Percentiles rank a stretch among this genome's conserved stretches.
These are phyloP conservation scores for Lithohypha guttulata DNA, from an alignment of 2,329 filamentous ascomycete genomes.

Conservation along the genomic window DNA sequence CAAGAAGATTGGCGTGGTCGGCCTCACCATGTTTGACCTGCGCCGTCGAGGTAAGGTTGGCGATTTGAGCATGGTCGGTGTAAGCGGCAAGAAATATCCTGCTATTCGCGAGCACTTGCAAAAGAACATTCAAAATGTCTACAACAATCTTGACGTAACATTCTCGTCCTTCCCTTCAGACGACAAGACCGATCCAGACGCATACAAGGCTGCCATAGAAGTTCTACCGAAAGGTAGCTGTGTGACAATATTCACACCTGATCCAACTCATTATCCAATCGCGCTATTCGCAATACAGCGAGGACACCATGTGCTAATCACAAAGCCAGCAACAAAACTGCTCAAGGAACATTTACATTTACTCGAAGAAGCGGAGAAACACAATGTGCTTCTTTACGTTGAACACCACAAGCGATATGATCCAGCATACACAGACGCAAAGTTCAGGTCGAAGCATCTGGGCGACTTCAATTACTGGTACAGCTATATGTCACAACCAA, in stretches of 20 bases:
- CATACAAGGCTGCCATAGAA: conserved; percentile 84
- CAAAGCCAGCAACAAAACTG: conserved; percentile 83
- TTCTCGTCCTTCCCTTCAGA: conserved; percentile 76
- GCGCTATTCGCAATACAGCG: conserved; percentile 84
- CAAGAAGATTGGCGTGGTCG: conserved; percentile 93
- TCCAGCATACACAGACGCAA: conserved; percentile 79
- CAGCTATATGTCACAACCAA: conserved; percentile 89
- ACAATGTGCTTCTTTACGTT: conserved; percentile 80
- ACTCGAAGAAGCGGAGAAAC: conserved; percentile 57
- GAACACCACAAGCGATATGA: conserved; percentile 97
- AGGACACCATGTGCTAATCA: conserved; percentile 81
- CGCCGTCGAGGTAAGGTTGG: conserved; percentile 79
- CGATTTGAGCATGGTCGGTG: conserved; percentile 78
- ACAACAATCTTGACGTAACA: conserved; percentile 79
- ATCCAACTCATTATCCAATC: conserved; percentile 86
- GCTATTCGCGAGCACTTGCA: conserved; percentile 82
- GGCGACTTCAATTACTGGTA: conserved; percentile 99
- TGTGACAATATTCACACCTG: conserved; percentile 92
- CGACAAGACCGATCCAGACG: conserved; percentile 59
- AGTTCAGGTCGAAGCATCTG: conserved; percentile 54
- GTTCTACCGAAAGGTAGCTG: conserved; percentile 66
- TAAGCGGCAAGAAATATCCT: conserved; percentile 79
- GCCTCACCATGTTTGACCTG: conserved; percentile 61
- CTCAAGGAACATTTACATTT: conserved; percentile 70
- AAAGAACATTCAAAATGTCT: conserved; percentile 77